phyloP scores from a whole-genome alignment of 1,284 basidiomycete species.

The Ustilago trichophora region DNA sequence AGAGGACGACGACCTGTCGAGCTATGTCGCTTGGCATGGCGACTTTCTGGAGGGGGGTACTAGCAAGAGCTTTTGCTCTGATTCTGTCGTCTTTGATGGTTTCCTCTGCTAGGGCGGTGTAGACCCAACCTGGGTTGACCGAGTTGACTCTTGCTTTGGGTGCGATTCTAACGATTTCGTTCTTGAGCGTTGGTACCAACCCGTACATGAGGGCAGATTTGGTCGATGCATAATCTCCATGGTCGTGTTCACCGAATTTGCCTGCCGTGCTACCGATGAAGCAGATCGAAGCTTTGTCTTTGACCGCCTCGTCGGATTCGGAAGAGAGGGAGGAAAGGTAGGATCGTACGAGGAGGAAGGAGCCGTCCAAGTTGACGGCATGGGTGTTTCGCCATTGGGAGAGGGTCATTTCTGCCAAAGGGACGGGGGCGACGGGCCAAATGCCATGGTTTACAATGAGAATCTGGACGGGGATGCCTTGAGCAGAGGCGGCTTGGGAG shows the following conservation, averaged over 20 bases:
- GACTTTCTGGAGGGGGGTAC: conserved; percentile 77
- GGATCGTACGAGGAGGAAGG: conserved; percentile 75
- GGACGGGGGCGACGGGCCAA: conserved; percentile 69
- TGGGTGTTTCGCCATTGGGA: conserved; percentile 76
- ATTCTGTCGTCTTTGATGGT: conserved; percentile 68
- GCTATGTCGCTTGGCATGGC: conserved; percentile 75
- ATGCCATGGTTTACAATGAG: conserved; percentile 76
- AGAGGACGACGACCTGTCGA: conserved; percentile 74
- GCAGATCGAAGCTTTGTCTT: conserved; percentile 74
- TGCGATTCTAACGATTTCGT: conserved; percentile 80
- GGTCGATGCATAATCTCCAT: conserved; percentile 47
- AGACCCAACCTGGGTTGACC: conserved; percentile 78
- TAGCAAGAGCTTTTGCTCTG: conserved; percentile 70
- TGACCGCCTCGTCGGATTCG: no score
- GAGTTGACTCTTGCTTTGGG: conserved; percentile 77
- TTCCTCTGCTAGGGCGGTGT: conserved; percentile 73
- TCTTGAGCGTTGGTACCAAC: conserved; percentile 76
- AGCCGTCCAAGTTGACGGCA: conserved; percentile 73
- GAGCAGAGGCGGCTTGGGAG: conserved; percentile 28
- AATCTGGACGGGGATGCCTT: conserved; percentile 69
- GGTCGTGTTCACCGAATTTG: conserved; percentile 76
- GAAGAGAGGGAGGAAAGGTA: no score
- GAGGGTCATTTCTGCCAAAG: conserved; percentile 74
- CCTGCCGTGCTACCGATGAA: conserved; percentile 78
- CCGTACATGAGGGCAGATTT: conserved; percentile 78